phyloP scores from a whole-genome alignment of 2,329 filamentous ascomycete genomes.

The Metarhizium robertsii region DNA sequence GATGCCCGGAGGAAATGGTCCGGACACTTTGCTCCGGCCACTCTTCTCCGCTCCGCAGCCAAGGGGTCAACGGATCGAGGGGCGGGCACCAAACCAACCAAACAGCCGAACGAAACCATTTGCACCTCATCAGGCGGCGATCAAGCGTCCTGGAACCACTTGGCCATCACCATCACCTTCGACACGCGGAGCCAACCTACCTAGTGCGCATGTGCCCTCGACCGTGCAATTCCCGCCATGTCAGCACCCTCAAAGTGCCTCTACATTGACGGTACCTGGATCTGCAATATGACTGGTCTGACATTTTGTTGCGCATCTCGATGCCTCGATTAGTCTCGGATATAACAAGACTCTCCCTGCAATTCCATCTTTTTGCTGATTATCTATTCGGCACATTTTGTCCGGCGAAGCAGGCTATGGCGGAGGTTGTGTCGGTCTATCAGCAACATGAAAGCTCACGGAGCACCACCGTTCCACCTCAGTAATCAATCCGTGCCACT shows the following conservation, averaged over 20 bases:
- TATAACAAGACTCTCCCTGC: too few species aligned
- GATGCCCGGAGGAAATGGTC: not conserved
- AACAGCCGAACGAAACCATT: not conserved
- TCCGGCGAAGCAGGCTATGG: not conserved
- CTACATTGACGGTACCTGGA: not conserved
- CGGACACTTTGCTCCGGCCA: constrained; percentile 1
- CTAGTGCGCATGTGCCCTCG: too few species aligned
- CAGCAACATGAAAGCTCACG: not conserved
- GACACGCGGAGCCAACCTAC: too few species aligned
- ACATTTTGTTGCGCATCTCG: not conserved
- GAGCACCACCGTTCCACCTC: too few species aligned
- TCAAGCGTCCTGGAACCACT: too few species aligned
- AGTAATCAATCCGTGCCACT: too few species aligned
- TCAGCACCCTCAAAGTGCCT: too few species aligned
- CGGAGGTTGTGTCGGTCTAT: not conserved
- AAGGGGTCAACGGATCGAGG: not conserved
- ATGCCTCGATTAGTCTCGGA: not conserved
- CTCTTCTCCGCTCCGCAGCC: not conserved
- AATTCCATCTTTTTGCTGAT: too few species aligned
- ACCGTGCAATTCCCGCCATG: too few species aligned
- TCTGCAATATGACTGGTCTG: too few species aligned
- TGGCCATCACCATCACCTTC: too few species aligned
- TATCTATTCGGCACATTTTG: not conserved
- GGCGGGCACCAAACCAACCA: not conserved
- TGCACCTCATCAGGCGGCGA: not conserved